phyloP scores from a whole-genome alignment of 495 filamentous ascomycete genomes.

The Daldinia concentrica region DNA sequence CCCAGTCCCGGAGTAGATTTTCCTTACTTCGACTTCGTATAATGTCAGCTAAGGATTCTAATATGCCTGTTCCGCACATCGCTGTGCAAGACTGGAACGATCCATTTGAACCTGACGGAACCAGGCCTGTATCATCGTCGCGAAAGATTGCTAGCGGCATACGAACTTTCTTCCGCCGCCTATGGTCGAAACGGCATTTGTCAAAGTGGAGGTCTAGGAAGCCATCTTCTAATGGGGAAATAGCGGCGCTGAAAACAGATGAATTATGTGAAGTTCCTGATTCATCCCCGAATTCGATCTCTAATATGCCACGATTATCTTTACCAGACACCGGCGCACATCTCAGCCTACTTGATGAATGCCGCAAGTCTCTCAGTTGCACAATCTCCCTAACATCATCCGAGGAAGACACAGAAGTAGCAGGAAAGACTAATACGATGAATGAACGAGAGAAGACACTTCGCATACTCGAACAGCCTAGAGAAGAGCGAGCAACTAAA shows the following conservation, averaged over 20 bases:
- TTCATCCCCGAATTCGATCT: background rate
- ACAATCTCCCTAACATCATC: background rate
- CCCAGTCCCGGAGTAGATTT: background rate
- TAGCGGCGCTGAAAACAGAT: background rate
- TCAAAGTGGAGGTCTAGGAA: background rate
- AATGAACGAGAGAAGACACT: slow-evolving; percentile 20
- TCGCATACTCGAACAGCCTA: slow-evolving; percentile 25
- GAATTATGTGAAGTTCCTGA: background rate
- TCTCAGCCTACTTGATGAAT: background rate
- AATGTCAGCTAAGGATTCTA: background rate
- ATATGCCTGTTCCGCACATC: background rate
- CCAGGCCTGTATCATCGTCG: background rate
- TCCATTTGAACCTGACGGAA: background rate
- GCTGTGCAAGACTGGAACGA: background rate
- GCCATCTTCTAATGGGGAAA: background rate
- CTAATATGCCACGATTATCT: background rate
- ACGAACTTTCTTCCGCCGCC: background rate
- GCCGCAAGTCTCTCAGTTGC: background rate
- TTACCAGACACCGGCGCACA: background rate
- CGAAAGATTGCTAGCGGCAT: background rate
- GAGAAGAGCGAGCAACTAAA: background rate
- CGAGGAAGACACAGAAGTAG: background rate
- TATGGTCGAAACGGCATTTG: background rate
- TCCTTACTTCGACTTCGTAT: background rate
- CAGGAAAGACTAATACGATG: background rate